phyloP scores from a whole-genome alignment of 2,329 filamentous ascomycete species.

The Sarocladium strictum region DNA sequence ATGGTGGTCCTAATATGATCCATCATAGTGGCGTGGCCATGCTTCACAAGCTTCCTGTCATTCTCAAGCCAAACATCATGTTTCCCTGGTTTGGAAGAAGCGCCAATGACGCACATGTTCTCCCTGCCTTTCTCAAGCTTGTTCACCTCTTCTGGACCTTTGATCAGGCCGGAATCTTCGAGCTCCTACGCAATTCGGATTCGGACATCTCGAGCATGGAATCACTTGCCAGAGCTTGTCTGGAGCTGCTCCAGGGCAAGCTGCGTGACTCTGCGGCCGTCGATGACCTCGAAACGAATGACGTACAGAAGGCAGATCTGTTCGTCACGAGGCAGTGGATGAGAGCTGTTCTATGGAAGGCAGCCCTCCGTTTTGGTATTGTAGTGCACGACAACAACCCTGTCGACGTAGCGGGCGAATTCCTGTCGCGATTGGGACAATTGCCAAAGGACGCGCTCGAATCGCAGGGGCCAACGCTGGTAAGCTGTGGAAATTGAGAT shows the following conservation, averaged over 20 bases:
- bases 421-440: slow-evolving; percentile 34
- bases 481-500: not conserved
- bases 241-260: slow-evolving; percentile 35
- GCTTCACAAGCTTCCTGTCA: slow-evolving; percentile 41
- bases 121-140: slow-evolving; percentile 43
- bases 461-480: slow-evolving; percentile 42
- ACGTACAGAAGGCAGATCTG: slow-evolving; percentile 43
- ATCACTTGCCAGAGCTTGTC: slow-evolving; percentile 23
- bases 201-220: slow-evolving; percentile 24
- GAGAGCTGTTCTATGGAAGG: slow-evolving; percentile 41
- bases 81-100: slow-evolving; percentile 21
- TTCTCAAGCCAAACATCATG: slow-evolving; percentile 36
- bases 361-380: slow-evolving; percentile 28
- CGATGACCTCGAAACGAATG: slow-evolving; percentile 33
- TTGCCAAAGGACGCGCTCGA: slow-evolving; percentile 41
- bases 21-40: slow-evolving; percentile 38
- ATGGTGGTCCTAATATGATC: not conserved
- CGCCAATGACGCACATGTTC: slow-evolving; percentile 35
- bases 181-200: slow-evolving; percentile 34
- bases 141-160: slow-evolving; percentile 45
- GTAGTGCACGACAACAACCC: slow-evolving; percentile 27
- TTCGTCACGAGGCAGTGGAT: slow-evolving; percentile 45
- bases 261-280: slow-evolving; percentile 18
- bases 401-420: slow-evolving; percentile 38
- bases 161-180: slow-evolving; percentile 42